A percentile compares a stretch with the other conserved stretches of the same genome.
phyloP scores from a whole-genome alignment of 495 filamentous ascomycete species.

The Talaromyces thailandensis region DNA sequence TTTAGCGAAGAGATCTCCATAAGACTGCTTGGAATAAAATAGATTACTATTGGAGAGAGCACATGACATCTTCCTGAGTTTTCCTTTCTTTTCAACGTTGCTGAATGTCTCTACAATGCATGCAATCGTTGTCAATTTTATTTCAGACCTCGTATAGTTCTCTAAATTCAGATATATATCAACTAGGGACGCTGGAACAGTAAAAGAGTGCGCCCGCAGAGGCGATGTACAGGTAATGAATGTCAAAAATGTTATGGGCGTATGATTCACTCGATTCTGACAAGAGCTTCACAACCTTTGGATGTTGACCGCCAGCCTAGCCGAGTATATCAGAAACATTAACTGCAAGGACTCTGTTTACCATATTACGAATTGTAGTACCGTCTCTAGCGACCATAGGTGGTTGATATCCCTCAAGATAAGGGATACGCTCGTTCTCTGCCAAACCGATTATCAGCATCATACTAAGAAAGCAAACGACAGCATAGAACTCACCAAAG shows the following conservation, averaged over 20 bases:
- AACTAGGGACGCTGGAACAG: too few relatives aligned
- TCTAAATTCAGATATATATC: too few relatives aligned
- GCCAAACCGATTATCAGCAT: neutral
- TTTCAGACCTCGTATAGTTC: too few relatives aligned
- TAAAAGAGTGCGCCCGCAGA: neutral
- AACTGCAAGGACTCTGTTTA: neutral
- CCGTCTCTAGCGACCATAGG: neutral
- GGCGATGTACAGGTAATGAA: neutral
- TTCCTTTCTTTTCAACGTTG: too few relatives aligned
- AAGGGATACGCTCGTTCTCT: conserved; percentile 15
- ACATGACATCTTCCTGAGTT: too few relatives aligned
- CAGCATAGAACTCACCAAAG: conserved; percentile 6
- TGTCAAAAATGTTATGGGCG: neutral
- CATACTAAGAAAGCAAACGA: neutral
- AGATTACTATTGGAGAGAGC: too few relatives aligned
- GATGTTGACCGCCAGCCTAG: too few relatives aligned
- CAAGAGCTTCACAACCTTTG: neutral
- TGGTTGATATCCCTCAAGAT: conserved; percentile 8
- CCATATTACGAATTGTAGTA: neutral
- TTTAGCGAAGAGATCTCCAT: too few relatives aligned
- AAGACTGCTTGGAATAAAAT: too few relatives aligned
- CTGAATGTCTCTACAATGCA: too few relatives aligned
- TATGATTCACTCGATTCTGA: neutral
- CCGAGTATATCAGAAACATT: neutral
- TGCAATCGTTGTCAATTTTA: too few relatives aligned